These are phyloP conservation scores for Pseudonitzschia delicatissima DNA, from an alignment of 108 stramenopile genomes.

Conservation along the genomic window DNA sequence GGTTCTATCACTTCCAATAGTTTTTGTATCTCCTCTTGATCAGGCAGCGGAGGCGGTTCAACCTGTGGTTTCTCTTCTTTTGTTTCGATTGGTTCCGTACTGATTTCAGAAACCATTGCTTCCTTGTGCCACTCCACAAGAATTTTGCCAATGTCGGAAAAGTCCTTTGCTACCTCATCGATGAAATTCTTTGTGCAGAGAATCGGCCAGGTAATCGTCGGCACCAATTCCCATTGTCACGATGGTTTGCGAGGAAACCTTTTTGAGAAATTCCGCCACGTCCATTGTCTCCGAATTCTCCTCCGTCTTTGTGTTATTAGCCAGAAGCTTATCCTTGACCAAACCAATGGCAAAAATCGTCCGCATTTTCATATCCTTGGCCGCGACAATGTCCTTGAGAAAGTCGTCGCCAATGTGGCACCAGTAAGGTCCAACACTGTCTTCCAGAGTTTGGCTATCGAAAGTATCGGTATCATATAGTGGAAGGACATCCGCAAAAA, in stretches of 20 bases:
- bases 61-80: too few species aligned
- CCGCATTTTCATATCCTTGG: slow-evolving; percentile 73
- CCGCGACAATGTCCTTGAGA: slow-evolving; percentile 81
- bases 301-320: neutral
- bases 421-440: slow-evolving; percentile 75
- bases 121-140: slow-evolving; percentile 41
- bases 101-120: neutral
- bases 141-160: slow-evolving; percentile 32
- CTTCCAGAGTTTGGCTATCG: slow-evolving; percentile 26
- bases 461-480: neutral
- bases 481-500: slow-evolving; percentile 5
- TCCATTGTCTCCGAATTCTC: slow-evolving; percentile 10
- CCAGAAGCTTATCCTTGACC: slow-evolving; percentile 36
- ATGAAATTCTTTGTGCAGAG: slow-evolving; percentile 44
- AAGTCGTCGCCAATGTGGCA: slow-evolving; percentile 88
- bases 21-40: neutral
- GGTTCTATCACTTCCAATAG: slow-evolving; percentile 5
- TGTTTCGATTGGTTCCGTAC: neutral
- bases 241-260: slow-evolving; percentile 11
- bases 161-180: slow-evolving; percentile 43
- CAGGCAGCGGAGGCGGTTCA: too few species aligned
- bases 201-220: slow-evolving; percentile 42
- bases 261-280: slow-evolving; percentile 29
- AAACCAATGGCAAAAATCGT: slow-evolving; percentile 76
- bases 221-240: slow-evolving; percentile 48